Evolutionary conservation across 2,329 filamentous ascomycete species (phyloP).

Genomic region (Phialemonium atrogriseum): DNA sequence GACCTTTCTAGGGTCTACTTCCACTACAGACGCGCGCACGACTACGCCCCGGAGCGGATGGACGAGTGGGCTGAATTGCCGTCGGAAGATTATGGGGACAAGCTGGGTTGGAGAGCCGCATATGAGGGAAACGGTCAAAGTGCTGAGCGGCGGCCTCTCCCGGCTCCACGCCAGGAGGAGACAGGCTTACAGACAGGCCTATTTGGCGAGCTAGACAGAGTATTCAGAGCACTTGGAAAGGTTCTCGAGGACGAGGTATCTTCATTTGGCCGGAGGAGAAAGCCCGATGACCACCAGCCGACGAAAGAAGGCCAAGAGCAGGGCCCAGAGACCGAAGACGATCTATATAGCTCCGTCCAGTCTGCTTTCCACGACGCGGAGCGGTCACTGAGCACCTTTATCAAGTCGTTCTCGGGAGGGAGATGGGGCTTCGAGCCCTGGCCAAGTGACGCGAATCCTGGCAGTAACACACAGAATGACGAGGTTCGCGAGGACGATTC

Average conservation of each 20-base stretch:
- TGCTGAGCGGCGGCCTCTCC: no score
- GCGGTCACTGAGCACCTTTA: slow-evolving; percentile 31
- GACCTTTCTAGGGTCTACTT: slow-evolving; percentile 4
- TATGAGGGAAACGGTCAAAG: no score
- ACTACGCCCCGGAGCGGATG: slow-evolving; percentile 8
- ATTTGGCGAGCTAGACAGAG: slow-evolving; percentile 4
- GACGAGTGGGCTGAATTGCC: slow-evolving; percentile 10
- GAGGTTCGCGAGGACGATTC: slow-evolving; percentile 10
- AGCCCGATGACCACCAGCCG: background rate
- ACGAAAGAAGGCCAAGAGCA: slow-evolving; percentile 1
- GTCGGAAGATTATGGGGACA: slow-evolving; percentile 1
- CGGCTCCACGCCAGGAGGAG: no score
- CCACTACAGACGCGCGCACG: slow-evolving; percentile 3
- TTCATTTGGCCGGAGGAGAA: slow-evolving; percentile 1
- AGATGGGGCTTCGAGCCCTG: background rate
- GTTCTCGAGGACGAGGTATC: slow-evolving; percentile 8
- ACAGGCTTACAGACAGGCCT: no score
- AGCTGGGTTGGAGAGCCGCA: no score
- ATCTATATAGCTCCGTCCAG: slow-evolving; percentile 29
- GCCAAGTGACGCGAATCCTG: background rate
- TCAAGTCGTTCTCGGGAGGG: slow-evolving; percentile 22
- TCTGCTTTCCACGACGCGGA: slow-evolving; percentile 27
- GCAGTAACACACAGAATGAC: no score
- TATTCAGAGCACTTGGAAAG: slow-evolving; percentile 5
- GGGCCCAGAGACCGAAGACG: slow-evolving; percentile 27